phyloP scores from a whole-genome alignment of 140 eudicot genomes.

The Cichorium intybus region DNA sequence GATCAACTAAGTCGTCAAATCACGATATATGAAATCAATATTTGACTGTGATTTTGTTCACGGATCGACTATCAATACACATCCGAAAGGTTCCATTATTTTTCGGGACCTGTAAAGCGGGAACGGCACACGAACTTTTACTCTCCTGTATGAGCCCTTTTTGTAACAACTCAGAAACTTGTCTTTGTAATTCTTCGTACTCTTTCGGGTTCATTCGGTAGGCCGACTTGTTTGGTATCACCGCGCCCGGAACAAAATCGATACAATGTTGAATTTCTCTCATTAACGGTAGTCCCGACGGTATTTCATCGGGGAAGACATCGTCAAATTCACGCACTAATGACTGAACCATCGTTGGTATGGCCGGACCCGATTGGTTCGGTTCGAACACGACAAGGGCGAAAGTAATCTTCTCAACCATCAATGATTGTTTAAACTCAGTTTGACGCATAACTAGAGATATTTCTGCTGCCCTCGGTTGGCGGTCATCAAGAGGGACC shows the following conservation, averaged over 20 bases:
- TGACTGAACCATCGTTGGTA: neutral
- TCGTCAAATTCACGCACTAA: conserved; percentile 1
- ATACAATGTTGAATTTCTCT: conserved; percentile 16
- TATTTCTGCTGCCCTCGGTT: too few relatives aligned
- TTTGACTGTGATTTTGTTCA: conserved; percentile 18
- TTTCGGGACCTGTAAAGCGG: conserved; percentile 2
- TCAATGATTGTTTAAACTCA: neutral
- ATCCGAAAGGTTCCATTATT: too few relatives aligned
- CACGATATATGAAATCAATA: conserved; percentile 20
- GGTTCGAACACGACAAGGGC: conserved; percentile 2
- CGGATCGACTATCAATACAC: conserved; percentile 18
- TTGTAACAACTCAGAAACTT: conserved; percentile 3
- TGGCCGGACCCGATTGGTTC: neutral
- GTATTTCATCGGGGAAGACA: conserved; percentile 20
- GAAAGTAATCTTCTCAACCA: neutral
- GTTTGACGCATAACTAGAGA: neutral
- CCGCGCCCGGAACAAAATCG: conserved; percentile 11
- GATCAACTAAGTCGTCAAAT: conserved; percentile 11
- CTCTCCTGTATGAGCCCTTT: conserved; percentile 22
- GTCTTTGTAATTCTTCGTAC: conserved; percentile 16
- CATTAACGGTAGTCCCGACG: neutral
- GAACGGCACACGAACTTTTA: conserved; percentile 23
- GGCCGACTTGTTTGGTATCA: conserved; percentile 11
- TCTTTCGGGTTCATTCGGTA: conserved; percentile 20
- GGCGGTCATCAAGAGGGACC: neutral